These are phyloP conservation scores for Carex arenaria DNA, from an alignment of 202 grass and related monocot species.

Conservation along the genomic window DNA sequence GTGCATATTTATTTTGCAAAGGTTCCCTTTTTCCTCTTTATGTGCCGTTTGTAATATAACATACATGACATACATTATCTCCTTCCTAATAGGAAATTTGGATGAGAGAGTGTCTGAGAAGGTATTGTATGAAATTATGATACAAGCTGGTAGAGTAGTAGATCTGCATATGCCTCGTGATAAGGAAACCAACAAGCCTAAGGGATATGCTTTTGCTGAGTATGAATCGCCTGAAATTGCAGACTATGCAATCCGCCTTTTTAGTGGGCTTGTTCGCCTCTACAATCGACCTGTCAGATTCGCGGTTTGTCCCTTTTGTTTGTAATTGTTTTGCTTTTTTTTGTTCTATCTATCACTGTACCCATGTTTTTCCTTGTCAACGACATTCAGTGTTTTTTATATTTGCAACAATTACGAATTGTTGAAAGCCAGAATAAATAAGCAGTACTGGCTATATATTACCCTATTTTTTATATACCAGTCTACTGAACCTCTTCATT, in stretches of 20 bases:
- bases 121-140: slow-evolving; percentile 89
- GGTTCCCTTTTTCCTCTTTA: not conserved
- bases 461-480: not conserved
- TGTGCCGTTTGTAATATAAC: not conserved
- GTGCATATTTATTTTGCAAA: not conserved
- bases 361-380: not conserved
- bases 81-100: slow-evolving; percentile 82
- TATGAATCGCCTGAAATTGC: slow-evolving; percentile 92
- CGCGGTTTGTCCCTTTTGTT: slow-evolving; percentile 72
- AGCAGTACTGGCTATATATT: not conserved
- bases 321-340: not conserved
- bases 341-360: not conserved
- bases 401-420: not conserved
- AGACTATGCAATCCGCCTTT: slow-evolving; percentile 94
- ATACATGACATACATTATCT: slow-evolving; percentile 14
- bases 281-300: slow-evolving; percentile 85
- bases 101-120: slow-evolving; percentile 85
- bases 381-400: not conserved
- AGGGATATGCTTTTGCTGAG: slow-evolving; percentile 94
- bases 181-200: slow-evolving; percentile 84
- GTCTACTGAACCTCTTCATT: not conserved
- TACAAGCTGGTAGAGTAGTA: slow-evolving; percentile 89
- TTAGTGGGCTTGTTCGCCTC: slow-evolving; percentile 88
- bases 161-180: slow-evolving; percentile 91
- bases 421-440: not conserved